Evolutionary conservation across 768 basidiomycete species (phyloP).

Genomic region (Boletus tylopilopsis): DNA sequence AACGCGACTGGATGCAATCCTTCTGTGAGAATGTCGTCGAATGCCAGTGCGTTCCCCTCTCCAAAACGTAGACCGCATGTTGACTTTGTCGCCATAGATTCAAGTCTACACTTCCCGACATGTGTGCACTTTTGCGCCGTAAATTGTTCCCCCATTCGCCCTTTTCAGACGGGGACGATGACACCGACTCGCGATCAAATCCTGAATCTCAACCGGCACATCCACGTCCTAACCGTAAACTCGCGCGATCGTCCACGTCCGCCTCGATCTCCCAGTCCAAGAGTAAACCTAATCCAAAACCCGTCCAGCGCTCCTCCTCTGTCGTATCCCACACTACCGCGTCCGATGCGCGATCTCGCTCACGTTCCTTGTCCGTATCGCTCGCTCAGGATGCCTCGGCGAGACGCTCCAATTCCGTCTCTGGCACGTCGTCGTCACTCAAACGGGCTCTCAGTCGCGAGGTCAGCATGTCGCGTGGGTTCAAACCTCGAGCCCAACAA

Average conservation of each 20-base stretch:
- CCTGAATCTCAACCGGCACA: conserved; percentile 4
- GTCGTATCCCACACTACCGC: conserved; percentile 13
- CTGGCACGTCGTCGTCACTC: conserved; percentile 38
- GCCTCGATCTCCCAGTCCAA: conserved; percentile 9
- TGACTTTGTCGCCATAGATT: conserved; percentile 41
- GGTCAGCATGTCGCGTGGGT: conserved; percentile 72
- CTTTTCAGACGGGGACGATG: conserved; percentile 45
- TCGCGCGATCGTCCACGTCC: conserved; percentile 10
- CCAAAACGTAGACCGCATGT: background rate
- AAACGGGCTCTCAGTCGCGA: conserved; percentile 62
- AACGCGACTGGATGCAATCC: conserved; percentile 69
- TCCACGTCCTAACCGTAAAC: conserved; percentile 12
- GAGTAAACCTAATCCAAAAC: conserved; percentile 3
- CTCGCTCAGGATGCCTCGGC: conserved; percentile 58
- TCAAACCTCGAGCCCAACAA: conserved; percentile 43
- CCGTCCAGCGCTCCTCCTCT: conserved; percentile 25
- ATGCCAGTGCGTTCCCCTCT: conserved; percentile 43
- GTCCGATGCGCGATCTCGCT: conserved; percentile 40
- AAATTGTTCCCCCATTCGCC: conserved; percentile 68
- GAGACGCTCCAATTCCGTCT: conserved; percentile 29
- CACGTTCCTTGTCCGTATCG: conserved; percentile 65
- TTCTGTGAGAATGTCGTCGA: conserved; percentile 70
- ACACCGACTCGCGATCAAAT: conserved; percentile 12
- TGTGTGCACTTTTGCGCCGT: conserved; percentile 54
- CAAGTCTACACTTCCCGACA: conserved; percentile 45